Conservation (phyloP, 176 grass and related monocot species). For the Cocos nucifera region DNA sequence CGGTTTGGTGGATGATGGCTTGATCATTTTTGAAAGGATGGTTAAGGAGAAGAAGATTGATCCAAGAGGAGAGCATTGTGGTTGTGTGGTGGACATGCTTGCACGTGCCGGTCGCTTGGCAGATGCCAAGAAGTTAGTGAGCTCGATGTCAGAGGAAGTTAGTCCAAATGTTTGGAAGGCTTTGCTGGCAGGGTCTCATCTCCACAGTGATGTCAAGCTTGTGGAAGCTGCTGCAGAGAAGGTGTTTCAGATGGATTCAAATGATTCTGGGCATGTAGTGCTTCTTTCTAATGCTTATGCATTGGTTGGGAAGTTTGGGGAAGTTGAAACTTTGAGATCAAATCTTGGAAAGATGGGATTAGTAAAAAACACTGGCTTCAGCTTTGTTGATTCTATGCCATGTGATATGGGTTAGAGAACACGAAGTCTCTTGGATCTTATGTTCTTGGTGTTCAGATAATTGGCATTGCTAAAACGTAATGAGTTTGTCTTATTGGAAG, state of each 20-base stretch:
- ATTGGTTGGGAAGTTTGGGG: slow-evolving; percentile 40
- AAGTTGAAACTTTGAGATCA: slow-evolving; percentile 56
- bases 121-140: slow-evolving; percentile 35
- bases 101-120: slow-evolving; percentile 61
- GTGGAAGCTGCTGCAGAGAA: slow-evolving; percentile 41
- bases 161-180: slow-evolving; percentile 55
- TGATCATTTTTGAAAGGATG: slow-evolving; percentile 54
- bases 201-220: slow-evolving; percentile 36
- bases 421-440: background rate
- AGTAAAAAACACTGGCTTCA: slow-evolving; percentile 44
- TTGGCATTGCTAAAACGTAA: too few relatives aligned
- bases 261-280: slow-evolving; percentile 53
- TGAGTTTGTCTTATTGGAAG: too few relatives aligned
- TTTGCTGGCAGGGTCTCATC: slow-evolving; percentile 45
- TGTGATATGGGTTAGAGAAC: background rate
- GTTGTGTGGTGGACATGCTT: slow-evolving; percentile 67
- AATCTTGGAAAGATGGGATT: slow-evolving; percentile 18
- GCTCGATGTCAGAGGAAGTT: slow-evolving; percentile 27
- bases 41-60: slow-evolving; percentile 29
- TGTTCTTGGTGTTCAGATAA: too few relatives aligned
- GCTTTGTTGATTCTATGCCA: slow-evolving; percentile 35
- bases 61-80: slow-evolving; percentile 40
- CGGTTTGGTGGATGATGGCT: slow-evolving; percentile 44
- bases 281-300: slow-evolving; percentile 69
- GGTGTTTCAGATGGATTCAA: slow-evolving; percentile 34